Evolutionary conservation across 345 rosid species (phyloP), one percentile per base, ranked within the genome.

Genomic region (Kandelia obovata): DNA sequence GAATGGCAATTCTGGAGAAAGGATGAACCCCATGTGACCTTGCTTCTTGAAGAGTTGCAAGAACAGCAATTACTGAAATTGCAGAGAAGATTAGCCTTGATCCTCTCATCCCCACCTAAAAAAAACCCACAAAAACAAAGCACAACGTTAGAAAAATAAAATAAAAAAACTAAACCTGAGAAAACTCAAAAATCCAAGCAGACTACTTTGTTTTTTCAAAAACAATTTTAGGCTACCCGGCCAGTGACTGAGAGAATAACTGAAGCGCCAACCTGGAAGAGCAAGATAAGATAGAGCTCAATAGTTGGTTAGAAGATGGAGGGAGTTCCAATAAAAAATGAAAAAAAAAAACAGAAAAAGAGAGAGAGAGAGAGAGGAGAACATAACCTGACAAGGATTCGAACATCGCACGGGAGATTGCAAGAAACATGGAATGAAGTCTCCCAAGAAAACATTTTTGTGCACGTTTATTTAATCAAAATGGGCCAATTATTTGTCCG

Each of bases 21-120:
- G 72, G 72, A 59, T 69, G 72, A 21, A 39, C 72, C 26, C 65
- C 72, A 47, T 69, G 56, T 58, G 65, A 47, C 20, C 57, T 46
- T 59, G 64, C 43, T 34, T 28, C 57, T 46, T 43, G 58, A 59
- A 58, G 30, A 59, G 39, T 52, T n/a, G 47, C 15, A 21, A 65
- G 60, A 30, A 65, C 23, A 21, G 53, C 47, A 28, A 65, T 25
- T 15, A 65, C 26, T 30, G 53, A 30, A 52, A 25, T 31, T 19
- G 9, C 39, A 10, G 31, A 65, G 43, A 65, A 8, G 23, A 53
- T 23, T 37, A 53, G n/a, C 20, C 69, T 52, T n/a, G 30, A 20
- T 31, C 49, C 69, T 52, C 20, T 65, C 59, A 53, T 53, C 60
- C 28, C 67, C 55, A 63, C n/a, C 35, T 27, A 27, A 16, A 37